Conservation (phyloP, 495 filamentous ascomycete species). For the Penicillium riverlandense region DNA sequence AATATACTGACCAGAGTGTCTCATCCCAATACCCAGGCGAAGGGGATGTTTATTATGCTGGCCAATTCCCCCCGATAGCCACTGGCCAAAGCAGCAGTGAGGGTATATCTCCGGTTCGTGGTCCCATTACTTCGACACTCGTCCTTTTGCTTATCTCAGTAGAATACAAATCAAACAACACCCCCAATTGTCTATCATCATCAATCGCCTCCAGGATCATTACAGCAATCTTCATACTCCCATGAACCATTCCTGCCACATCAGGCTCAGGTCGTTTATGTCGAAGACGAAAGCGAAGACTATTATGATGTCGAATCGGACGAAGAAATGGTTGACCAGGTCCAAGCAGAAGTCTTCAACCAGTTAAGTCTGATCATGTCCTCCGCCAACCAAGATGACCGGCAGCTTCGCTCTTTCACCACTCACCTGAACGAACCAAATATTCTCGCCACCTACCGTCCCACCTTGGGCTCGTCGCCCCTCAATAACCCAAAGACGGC, state of each 20-base stretch:
- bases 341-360: conserved; percentile 48
- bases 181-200: conserved; percentile 8
- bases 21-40: no score
- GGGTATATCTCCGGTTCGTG: no score
- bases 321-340: conserved; percentile 53
- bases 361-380: conserved; percentile 38
- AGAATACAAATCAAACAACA: neutral
- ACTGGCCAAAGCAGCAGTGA: no score
- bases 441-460: conserved; percentile 71
- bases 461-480: conserved; percentile 68
- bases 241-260: conserved; percentile 8
- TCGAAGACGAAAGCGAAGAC: conserved; percentile 49
- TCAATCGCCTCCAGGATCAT: conserved; percentile 2
- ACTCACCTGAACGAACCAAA: conserved; percentile 60
- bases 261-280: conserved; percentile 18
- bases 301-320: conserved; percentile 61
- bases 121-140: no score
- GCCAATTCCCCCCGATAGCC: no score
- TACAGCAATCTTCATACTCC: conserved; percentile 1
- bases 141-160: no score
- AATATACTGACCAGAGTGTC: neutral
- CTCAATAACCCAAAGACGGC: conserved; percentile 78
- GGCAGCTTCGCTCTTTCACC: conserved; percentile 51
- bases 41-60: no score
- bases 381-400: conserved; percentile 43